Evolutionary conservation across 257 asterid species (phyloP), one percentile per base, ranked within the genome.

Genomic region (Fraxinus quadrangulata): DNA sequence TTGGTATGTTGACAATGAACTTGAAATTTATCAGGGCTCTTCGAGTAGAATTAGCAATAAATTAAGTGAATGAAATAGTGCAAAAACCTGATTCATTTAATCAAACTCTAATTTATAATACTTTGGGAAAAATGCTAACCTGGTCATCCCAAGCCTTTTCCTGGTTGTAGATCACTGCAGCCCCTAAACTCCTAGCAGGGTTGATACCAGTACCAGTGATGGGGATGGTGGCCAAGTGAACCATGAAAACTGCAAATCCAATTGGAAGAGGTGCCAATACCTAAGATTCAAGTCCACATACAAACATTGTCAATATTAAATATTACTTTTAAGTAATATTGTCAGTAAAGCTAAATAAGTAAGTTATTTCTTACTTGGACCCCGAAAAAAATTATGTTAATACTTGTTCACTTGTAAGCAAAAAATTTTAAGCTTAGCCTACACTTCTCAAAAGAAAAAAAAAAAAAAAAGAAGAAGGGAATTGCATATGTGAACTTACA

Each of bases 211-310:
- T 47, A 47, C 56, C 56, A 14, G 56, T 47, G 56, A 47, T 47
- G 56, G 56, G 56, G 56, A 47, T 47, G 56, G 56, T 47, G 56
- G 56, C 56, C 56, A 47, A 47, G 14, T 47, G 56, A 47, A 47
- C 56, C 56, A 47, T 47, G 56, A 47, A 47, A 47, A 47, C 56
- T 47, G 56, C 56, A 47, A 47, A 47, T 47, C 56, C 56, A 47
- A 47, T 47, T 33, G 85, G 85, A 5, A 82, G 85, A 45, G 85
- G 85, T 34, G 80, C 82, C 71, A 82, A 70, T 16, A 78, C 82
- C 80, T 82, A n/a, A 3, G n/a, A 47, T 47, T 13, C 56, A 47
- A 3, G 56, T 47, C 5, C 7, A 14, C 6, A 14, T 14, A 14
- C 51, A 47, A 28, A 26, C 2, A 17, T 36, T 6, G 12, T 36